A percentile compares a stretch with the other conserved stretches of the same genome.
These are phyloP conservation scores for Tylopilus sp. DNA, from an alignment of 768 basidiomycete species.

Conservation along the genomic window DNA sequence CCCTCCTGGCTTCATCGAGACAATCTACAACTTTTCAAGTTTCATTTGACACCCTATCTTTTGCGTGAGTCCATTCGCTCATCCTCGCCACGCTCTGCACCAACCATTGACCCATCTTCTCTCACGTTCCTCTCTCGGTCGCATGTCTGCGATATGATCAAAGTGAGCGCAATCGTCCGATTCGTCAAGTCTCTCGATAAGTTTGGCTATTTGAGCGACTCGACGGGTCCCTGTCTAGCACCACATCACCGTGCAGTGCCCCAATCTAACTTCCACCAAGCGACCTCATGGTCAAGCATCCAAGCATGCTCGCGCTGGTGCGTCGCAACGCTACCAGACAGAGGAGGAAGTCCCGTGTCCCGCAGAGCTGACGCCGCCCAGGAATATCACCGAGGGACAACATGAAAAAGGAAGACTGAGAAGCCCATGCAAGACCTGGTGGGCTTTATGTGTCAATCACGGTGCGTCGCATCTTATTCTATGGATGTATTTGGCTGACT, in stretches of 20 bases:
- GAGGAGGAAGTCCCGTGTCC: too few species aligned
- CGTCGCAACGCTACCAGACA: slow-evolving; percentile 70
- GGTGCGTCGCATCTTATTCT: slow-evolving; percentile 52
- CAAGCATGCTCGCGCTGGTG: slow-evolving; percentile 69
- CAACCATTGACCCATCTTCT: slow-evolving; percentile 50
- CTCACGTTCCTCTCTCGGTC: too few species aligned
- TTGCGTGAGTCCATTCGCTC: too few species aligned
- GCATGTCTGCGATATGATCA: slow-evolving; percentile 89
- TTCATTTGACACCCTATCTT: slow-evolving; percentile 85
- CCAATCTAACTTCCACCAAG: slow-evolving; percentile 70
- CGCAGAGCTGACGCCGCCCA: slow-evolving; percentile 62
- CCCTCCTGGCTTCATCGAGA: too few species aligned
- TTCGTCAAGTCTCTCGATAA: slow-evolving; percentile 75
- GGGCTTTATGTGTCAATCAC: slow-evolving; percentile 68
- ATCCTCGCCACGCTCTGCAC: slow-evolving; percentile 61
- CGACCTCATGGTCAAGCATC: slow-evolving; percentile 71
- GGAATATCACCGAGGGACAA: slow-evolving; percentile 67
- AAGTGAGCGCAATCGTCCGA: slow-evolving; percentile 68
- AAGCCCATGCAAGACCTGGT: slow-evolving; percentile 84
- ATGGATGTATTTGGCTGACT: too few species aligned
- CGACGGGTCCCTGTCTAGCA: slow-evolving; percentile 31
- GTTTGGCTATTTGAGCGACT: slow-evolving; percentile 64
- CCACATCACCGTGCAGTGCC: slow-evolving; percentile 34
- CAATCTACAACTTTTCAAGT: too few species aligned
- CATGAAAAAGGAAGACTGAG: slow-evolving; percentile 71